These are phyloP conservation scores for Eucalyptus virginea DNA, from an alignment of 345 rosid genomes.

Conservation along the genomic window DNA sequence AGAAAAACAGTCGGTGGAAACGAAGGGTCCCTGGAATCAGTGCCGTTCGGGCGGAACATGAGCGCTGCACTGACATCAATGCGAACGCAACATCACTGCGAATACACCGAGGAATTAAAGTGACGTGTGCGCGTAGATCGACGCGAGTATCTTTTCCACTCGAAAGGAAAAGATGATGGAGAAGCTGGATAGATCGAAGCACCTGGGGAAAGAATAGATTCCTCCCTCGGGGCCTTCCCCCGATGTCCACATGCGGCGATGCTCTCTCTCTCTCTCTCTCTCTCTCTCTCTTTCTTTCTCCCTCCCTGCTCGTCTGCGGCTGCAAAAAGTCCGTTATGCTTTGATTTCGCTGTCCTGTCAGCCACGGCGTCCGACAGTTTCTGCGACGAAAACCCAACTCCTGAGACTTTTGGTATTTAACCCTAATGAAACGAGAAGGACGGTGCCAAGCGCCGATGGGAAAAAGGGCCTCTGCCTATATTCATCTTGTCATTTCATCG, in stretches of 20 bases:
- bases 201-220: not conserved
- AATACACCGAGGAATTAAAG: not conserved
- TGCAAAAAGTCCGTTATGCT: not conserved
- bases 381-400: not conserved
- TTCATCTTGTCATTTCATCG: not conserved
- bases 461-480: not conserved
- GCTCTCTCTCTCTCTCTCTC: not conserved
- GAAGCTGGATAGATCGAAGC: not conserved
- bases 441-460: not conserved
- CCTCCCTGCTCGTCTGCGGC: not conserved
- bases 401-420: not conserved
- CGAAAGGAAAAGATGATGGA: not conserved
- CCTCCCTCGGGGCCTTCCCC: not conserved
- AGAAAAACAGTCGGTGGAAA: not conserved
- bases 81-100: not conserved
- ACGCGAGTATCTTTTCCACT: not conserved
- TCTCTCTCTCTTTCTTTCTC: not conserved
- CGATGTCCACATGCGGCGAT: not conserved
- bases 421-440: not conserved
- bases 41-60: not conserved
- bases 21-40: not conserved
- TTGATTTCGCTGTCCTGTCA: not conserved
- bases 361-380: not conserved
- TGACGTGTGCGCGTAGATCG: not conserved
- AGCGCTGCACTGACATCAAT: not conserved